These are phyloP conservation scores for Clonostachys solani DNA, from an alignment of 2,329 filamentous ascomycete species.

Conservation along the genomic window DNA sequence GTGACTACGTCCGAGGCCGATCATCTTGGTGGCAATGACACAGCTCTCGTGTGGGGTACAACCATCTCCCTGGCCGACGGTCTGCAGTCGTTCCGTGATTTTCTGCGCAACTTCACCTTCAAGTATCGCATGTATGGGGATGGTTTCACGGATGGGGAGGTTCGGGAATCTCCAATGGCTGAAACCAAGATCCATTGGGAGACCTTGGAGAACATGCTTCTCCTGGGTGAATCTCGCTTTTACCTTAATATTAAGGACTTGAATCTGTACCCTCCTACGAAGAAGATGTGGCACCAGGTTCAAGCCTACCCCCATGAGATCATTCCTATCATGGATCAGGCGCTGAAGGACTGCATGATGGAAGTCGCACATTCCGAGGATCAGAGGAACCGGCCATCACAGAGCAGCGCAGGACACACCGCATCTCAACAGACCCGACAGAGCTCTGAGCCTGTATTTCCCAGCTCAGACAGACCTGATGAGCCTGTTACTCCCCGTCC, in stretches of 20 bases:
- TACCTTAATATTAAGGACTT: constrained; percentile 88
- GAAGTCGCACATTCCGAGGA: constrained; percentile 81
- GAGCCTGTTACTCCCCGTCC: constrained; percentile 30
- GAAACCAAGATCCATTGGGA: constrained; percentile 80
- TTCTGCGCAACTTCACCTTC: constrained; percentile 83
- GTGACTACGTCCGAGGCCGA: constrained; percentile 92
- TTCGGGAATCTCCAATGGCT: constrained; percentile 63
- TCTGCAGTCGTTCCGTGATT: constrained; percentile 84
- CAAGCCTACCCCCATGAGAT: constrained; percentile 95
- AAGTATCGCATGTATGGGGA: constrained; percentile 94
- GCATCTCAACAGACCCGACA: constrained; percentile 38
- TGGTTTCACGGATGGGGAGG: constrained; percentile 75
- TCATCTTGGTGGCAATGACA: constrained; percentile 68
- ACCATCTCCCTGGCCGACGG: constrained; percentile 93
- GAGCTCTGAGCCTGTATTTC: constrained; percentile 73
- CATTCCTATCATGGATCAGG: constrained; percentile 93
- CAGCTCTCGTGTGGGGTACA: constrained; percentile 92
- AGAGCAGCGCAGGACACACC: constrained; percentile 46
- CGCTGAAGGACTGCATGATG: constrained; percentile 88
- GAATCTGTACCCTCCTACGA: constrained; percentile 86
- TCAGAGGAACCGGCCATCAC: constrained; percentile 61
- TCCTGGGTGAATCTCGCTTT: constrained; percentile 76
- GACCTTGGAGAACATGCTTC: constrained; percentile 85
- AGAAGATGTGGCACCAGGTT: constrained; percentile 93
- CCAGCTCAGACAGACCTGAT: constrained; percentile 72